Percentiles rank a stretch among this genome's conserved stretches.
These are phyloP conservation scores for Scedosporium dehoogii DNA, from an alignment of 2,329 filamentous ascomycete genomes.

Conservation along the genomic window DNA sequence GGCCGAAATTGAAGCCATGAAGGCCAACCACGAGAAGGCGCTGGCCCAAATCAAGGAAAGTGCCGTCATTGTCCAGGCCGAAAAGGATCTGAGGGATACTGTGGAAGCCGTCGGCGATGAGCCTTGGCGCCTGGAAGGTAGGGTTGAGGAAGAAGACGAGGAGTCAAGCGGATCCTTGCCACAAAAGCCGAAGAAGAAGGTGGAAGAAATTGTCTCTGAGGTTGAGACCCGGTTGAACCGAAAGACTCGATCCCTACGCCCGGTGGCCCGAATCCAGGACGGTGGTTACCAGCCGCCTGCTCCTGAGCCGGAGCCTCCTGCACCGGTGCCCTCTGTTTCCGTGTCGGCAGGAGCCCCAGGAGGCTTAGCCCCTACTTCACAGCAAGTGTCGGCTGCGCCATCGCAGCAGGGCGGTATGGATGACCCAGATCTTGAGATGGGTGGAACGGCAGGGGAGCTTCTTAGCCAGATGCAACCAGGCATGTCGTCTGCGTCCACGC, in stretches of 20 bases:
- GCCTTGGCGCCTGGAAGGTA: constrained; percentile 53
- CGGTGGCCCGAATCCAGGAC: constrained; percentile 63
- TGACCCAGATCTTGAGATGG: constrained; percentile 57
- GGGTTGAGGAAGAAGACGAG: constrained; percentile 40
- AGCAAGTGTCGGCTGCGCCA: constrained; percentile 42
- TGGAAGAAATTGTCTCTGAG: constrained; percentile 65
- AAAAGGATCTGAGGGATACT: constrained; percentile 62
- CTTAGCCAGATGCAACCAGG: constrained; percentile 60
- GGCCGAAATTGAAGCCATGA: constrained; percentile 76
- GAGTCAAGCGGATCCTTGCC: constrained; percentile 23
- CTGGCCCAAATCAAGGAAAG: constrained; percentile 66
- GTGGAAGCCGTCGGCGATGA: constrained; percentile 51
- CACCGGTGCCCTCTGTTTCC: constrained; percentile 11
- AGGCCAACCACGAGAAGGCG: constrained; percentile 64
- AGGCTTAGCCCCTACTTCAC: constrained; percentile 23
- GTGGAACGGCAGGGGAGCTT: constrained; percentile 51
- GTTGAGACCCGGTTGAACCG: constrained; percentile 64
- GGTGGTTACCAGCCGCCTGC: constrained; percentile 62
- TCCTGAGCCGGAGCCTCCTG: constrained; percentile 29
- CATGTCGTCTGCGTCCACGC: constrained; percentile 50
- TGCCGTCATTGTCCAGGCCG: constrained; percentile 61
- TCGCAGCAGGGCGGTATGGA: constrained; percentile 47
- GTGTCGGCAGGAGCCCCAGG: constrained; percentile 13
- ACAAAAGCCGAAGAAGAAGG: constrained; percentile 38
- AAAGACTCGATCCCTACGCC: constrained; percentile 52